Percentiles rank a stretch among this genome's conserved stretches.
These are phyloP conservation scores for Alternaria sp. DNA, from an alignment of 2,329 filamentous ascomycete species.

Conservation along the genomic window DNA sequence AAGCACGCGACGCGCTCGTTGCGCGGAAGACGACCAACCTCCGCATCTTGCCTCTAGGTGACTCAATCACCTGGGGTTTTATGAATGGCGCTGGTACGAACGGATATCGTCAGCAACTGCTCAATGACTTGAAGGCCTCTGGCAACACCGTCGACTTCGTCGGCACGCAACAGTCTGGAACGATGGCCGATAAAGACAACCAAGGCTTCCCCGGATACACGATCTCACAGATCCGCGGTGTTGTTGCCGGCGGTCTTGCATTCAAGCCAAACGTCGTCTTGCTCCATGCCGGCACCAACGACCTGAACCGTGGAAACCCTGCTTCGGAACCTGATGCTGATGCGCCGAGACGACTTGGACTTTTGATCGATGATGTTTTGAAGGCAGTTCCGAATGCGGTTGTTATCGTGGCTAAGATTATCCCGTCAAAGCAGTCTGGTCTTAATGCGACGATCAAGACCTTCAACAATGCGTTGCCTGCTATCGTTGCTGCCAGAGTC, in stretches of 20 bases:
- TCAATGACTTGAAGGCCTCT: conserved; percentile 30
- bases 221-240: conserved; percentile 40
- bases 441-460: conserved; percentile 26
- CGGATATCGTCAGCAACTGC: conserved; percentile 47
- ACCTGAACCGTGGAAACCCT: conserved; percentile 24
- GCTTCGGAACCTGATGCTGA: conserved; percentile 28
- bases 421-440: conserved; percentile 25
- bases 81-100: conserved; percentile 21
- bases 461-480: conserved; percentile 38
- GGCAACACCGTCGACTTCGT: conserved; percentile 38
- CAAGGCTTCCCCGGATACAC: conserved; percentile 45
- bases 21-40: conserved; percentile 17
- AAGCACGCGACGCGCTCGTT: conserved; percentile 9
- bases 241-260: conserved; percentile 10
- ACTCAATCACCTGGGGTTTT: conserved; percentile 44
- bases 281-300: conserved; percentile 35
- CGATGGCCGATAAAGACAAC: conserved; percentile 44
- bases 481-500: conserved; percentile 29
- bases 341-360: conserved; percentile 46
- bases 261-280: conserved; percentile 31
- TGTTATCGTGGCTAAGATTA: conserved; percentile 51
- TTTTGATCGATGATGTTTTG: conserved; percentile 46
- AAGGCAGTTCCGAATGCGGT: conserved; percentile 40
- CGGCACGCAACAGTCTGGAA: conserved; percentile 39
- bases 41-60: conserved; percentile 29